Base-by-base conservation (phyloP, 2,329 filamentous ascomycete species). In the Diaporthe amygdali region DNA sequence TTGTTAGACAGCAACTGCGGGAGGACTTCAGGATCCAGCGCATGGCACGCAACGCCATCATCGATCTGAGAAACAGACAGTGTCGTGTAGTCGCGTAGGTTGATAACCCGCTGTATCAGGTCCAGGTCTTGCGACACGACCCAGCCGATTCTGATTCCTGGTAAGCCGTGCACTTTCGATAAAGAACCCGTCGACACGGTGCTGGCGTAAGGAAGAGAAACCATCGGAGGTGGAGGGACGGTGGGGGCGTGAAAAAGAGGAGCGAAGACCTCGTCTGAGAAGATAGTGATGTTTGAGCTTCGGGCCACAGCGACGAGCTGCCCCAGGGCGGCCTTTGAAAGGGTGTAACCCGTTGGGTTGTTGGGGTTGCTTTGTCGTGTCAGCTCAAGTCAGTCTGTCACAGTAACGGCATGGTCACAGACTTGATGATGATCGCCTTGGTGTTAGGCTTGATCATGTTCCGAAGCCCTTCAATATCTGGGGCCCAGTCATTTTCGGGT, bases 121-220 rank as follows among this genome's bases (percentile, higher is more conserved):
- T 52, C 47, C n/a, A 32, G 15, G 64, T 67, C 64, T 25, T 55
- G 64, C 8, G 64, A 98, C 75, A 98, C 86, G 17, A 95, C 91
- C 96, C 96, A 98, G 72, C 96, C 95, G n/a, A 98, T 94, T 81
- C 96, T 95, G 0, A 94, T 94, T 79, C 97, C 97, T 55, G 95
- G 84, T n/a, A 88, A 83, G 15, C 64, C 64, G 5, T 44, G 41
- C 5, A 47, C 39, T 32, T 67, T 67, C 2, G 64, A 67, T 20
- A 67, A 20, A 25, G 64, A 67, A 15, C 64, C 64, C 2, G 47
- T 56, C 17, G 64, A 56, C 15, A 67, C 12, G 10, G 34, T 67
- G 3, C 56, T 67, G 25, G 47, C 27, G 49, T 67, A 67, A 6
- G 47, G 17, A 15, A 67, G 47, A 12, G 64, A 67, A 17, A 56